Evolutionary conservation across 129 eudicot species (phyloP).

Genomic region (Flaveria linearis): DNA sequence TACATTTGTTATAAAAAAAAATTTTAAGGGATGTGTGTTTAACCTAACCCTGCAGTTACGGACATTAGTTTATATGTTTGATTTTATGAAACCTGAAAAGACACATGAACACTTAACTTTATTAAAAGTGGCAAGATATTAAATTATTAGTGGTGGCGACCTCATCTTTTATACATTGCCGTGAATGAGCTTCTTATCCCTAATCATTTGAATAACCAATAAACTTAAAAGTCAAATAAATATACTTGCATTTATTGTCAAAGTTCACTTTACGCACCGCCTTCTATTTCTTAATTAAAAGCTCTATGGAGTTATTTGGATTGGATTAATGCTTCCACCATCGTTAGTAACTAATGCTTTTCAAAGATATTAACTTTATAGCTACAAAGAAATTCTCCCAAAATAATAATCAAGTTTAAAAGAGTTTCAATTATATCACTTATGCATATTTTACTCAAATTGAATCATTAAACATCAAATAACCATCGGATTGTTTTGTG

Average conservation of each 20-base stretch:
- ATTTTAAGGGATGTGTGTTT: no score
- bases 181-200: conserved; percentile 33
- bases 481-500: no score
- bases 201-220: conserved; percentile 1
- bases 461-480: no score
- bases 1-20: no score
- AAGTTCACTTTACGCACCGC: conserved; percentile 32
- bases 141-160: conserved; percentile 29
- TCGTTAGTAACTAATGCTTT: neutral
- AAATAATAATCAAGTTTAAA: no score
- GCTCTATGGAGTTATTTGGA: conserved; percentile 21
- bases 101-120: conserved; percentile 19
- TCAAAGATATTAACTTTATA: no score
- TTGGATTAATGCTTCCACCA: conserved; percentile 3
- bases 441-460: no score
- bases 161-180: conserved; percentile 23
- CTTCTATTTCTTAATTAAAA: conserved; percentile 28
- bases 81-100: neutral
- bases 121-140: neutral
- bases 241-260: conserved; percentile 9
- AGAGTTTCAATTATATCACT: no score
- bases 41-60: no score
- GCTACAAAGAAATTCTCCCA: no score
- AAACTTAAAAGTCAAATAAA: conserved; percentile 14
- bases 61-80: neutral